These are phyloP conservation scores for Colletotrichum camelliae DNA, from an alignment of 2,329 filamentous ascomycete species.

Conservation along the genomic window DNA sequence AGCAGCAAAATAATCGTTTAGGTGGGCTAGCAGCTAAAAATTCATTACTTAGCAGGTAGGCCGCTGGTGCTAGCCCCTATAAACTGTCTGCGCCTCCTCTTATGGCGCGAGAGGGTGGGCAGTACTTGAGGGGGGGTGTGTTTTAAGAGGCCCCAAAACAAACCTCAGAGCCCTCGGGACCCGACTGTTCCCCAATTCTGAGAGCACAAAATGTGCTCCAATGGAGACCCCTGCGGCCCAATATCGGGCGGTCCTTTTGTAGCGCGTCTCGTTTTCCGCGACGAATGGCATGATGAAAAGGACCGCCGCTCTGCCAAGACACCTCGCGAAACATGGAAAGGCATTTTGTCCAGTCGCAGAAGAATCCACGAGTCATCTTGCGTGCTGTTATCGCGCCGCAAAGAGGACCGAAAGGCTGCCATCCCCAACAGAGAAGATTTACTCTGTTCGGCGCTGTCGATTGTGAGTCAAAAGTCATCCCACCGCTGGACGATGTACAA, in stretches of 20 bases:
- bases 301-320: background rate
- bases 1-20: too few relatives aligned
- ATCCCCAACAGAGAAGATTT: background rate
- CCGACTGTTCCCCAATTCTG: background rate
- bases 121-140: too few relatives aligned
- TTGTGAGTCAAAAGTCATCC: background rate
- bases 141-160: background rate
- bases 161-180: background rate
- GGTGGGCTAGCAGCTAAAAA: too few relatives aligned
- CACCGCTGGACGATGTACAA: background rate
- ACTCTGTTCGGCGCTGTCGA: background rate
- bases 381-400: background rate
- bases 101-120: too few relatives aligned
- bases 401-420: background rate
- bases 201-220: background rate
- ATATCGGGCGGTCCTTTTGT: constrained; percentile 10
- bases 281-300: constrained; percentile 10
- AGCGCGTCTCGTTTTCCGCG: background rate
- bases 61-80: too few relatives aligned
- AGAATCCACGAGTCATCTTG: background rate
- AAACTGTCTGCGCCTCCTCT: too few relatives aligned
- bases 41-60: too few relatives aligned
- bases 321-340: background rate
- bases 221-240: background rate
- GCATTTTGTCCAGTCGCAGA: background rate